Percentiles rank a stretch among this genome's conserved stretches.
Evolutionary conservation across 129 eudicot genomes (phyloP).

Genomic region (Chrysanthemum seticuspe): DNA sequence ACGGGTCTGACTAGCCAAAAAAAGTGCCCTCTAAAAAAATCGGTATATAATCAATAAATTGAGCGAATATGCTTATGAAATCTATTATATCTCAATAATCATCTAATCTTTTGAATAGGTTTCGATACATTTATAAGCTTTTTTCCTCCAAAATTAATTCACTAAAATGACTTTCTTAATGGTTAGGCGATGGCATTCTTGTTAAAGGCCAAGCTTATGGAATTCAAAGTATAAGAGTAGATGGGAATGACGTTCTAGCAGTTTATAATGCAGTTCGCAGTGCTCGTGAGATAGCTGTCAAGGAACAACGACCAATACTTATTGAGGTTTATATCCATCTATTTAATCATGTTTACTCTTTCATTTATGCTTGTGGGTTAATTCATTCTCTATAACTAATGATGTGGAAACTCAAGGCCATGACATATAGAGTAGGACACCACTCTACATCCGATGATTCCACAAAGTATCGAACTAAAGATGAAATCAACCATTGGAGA

Average conservation of each 20-base stretch:
- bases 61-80: no score
- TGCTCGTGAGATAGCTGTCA: neutral
- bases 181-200: neutral
- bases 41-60: no score
- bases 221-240: slow-evolving; percentile 5
- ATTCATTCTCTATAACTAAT: neutral
- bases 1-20: no score
- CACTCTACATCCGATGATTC: slow-evolving; percentile 8
- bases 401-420: neutral
- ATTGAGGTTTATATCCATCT: neutral
- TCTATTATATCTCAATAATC: no score
- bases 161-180: neutral
- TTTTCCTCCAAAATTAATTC: neutral
- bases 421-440: slow-evolving; percentile 12
- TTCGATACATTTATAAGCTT: neutral
- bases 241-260: neutral
- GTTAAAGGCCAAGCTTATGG: slow-evolving; percentile 9
- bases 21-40: no score
- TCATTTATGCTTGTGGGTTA: neutral
- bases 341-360: neutral
- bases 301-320: slow-evolving; percentile 8
- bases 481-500: slow-evolving; percentile 7
- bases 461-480: neutral
- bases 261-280: neutral
- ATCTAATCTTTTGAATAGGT: neutral